Conservation (phyloP, 129 eudicot genomes). For the Pulicaria dysenterica region DNA sequence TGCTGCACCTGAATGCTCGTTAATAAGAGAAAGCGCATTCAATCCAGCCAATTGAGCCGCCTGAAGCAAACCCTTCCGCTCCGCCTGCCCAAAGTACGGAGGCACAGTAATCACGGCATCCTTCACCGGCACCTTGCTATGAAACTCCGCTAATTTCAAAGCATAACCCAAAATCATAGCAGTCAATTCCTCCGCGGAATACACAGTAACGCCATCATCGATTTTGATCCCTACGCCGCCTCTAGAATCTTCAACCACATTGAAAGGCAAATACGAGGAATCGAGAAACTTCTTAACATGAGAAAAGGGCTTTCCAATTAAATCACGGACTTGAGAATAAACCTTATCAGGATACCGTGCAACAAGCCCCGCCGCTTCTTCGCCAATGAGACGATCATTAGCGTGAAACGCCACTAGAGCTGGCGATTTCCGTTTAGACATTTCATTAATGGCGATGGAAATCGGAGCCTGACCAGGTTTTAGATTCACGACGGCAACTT, state of each 20-base stretch:
- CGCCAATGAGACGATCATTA: conserved; percentile 78
- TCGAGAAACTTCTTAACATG: conserved; percentile 33
- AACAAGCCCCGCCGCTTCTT: conserved; percentile 72
- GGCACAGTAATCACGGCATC: conserved; percentile 95
- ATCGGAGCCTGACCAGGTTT: conserved; percentile 93
- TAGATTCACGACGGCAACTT: conserved; percentile 93
- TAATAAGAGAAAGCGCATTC: conserved; percentile 77
- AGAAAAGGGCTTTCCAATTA: conserved; percentile 58
- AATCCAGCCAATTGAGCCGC: conserved; percentile 93
- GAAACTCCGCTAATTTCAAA: conserved; percentile 70
- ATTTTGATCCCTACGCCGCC: conserved; percentile 50
- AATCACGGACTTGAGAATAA: conserved; percentile 58
- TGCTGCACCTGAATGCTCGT: conserved; percentile 96
- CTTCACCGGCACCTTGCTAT: conserved; percentile 63
- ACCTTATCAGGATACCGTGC: conserved; percentile 90
- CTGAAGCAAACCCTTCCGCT: conserved; percentile 70
- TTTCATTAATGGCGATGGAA: conserved; percentile 92
- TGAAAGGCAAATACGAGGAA: conserved; percentile 56
- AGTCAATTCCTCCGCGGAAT: conserved; percentile 77
- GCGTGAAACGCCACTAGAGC: conserved; percentile 71
- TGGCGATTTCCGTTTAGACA: conserved; percentile 97
- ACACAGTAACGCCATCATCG: conserved; percentile 56
- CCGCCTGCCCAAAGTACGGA: conserved; percentile 83
- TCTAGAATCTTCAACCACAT: conserved; percentile 47
- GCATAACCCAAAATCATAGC: conserved; percentile 78